phyloP scores from a whole-genome alignment of 2,329 filamentous ascomycete species.

The Colletotrichum musae region DNA sequence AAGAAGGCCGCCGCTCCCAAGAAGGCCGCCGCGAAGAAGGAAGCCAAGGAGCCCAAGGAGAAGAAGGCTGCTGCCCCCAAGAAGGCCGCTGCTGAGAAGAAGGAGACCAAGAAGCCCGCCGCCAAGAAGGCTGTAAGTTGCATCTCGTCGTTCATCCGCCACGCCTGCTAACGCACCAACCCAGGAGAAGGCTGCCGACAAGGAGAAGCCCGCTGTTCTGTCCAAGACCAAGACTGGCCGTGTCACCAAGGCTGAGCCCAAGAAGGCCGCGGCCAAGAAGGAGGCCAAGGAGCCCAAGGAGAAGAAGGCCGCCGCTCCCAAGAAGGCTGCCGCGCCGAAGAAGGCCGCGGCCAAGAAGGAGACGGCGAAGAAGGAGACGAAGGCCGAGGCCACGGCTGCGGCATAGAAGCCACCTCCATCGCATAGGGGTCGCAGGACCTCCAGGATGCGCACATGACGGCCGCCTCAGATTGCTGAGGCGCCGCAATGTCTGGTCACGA shows the following conservation, averaged over 20 bases:
- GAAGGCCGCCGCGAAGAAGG: conserved; percentile 55
- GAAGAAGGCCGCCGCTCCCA: conserved; percentile 62
- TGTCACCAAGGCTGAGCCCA: conserved; percentile 78
- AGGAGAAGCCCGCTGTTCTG: conserved; percentile 78
- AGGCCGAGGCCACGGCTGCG: conserved; percentile 37
- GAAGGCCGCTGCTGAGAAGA: conserved; percentile 48
- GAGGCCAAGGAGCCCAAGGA: conserved; percentile 60
- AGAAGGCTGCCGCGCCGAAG: conserved; percentile 62
- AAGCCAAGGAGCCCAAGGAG: conserved; percentile 55
- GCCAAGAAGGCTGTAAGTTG: conserved; percentile 48
- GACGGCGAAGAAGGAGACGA: conserved; percentile 50
- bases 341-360: conserved; percentile 61
- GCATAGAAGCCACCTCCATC: conserved; percentile 9
- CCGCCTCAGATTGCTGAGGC: conserved; percentile 3
- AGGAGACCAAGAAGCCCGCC: conserved; percentile 52
- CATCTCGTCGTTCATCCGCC: conserved; percentile 42
- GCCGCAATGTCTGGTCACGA: conserved; percentile 34
- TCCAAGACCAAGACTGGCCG: conserved; percentile 90
- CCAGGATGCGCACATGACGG: neutral
- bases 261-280: conserved; percentile 62
- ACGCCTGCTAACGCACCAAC: neutral
- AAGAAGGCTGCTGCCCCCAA: conserved; percentile 47
- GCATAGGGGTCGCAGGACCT: neutral
- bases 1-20: conserved; percentile 67
- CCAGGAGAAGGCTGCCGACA: conserved; percentile 68